Base-by-base conservation (phyloP, 2,329 filamentous ascomycete species). In the Pseudomassariella vexata region DNA sequence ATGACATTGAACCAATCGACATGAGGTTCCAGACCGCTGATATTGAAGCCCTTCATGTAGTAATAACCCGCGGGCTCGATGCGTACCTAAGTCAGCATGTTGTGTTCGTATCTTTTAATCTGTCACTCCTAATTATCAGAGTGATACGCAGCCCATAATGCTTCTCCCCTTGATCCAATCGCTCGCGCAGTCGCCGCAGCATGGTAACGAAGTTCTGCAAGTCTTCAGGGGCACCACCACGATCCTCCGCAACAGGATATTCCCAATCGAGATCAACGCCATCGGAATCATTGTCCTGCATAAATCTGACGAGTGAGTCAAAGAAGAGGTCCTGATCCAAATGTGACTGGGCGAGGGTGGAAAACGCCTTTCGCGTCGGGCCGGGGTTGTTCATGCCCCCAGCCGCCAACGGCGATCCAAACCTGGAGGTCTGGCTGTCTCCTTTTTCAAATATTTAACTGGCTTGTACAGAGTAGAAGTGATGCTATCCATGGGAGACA, bases 1-100 rank as follows among this genome's bases (percentile, higher is more conserved):
- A 63, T 55, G 8, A 63, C 19, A 28, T 57, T 63, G 35, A 61
- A 47, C 36, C 44, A 55, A 30, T 59, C 48, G 6, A 56, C 45
- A 23, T 26, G 16, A 10, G 10, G 19, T 5, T 20, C 14, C 29
- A 36, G 24, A 19, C 11, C 19, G 5, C 35, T 11, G n/a, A 41
- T 10, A 24, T 39, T 34, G 19, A 39, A 36, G 24, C 28, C 12
- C n/a, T 30, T 29, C 20, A 39, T 21, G 19, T 34, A 34, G 19
- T 23, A 31, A 12, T 30, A 31, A 1, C 20, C 21, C 7, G 34
- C 9, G 8, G 37, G 30, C n/a, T n/a, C n/a, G n/a, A n/a, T n/a
- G n/a, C n/a, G n/a, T n/a, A n/a, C n/a, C n/a, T n/a, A n/a, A n/a
- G n/a, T n/a, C n/a, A n/a, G n/a, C n/a, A n/a, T n/a, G n/a, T n/a